These are phyloP conservation scores for Phalaenopsis hybrid DNA, from an alignment of 116 monocot species.

Conservation along the genomic window DNA sequence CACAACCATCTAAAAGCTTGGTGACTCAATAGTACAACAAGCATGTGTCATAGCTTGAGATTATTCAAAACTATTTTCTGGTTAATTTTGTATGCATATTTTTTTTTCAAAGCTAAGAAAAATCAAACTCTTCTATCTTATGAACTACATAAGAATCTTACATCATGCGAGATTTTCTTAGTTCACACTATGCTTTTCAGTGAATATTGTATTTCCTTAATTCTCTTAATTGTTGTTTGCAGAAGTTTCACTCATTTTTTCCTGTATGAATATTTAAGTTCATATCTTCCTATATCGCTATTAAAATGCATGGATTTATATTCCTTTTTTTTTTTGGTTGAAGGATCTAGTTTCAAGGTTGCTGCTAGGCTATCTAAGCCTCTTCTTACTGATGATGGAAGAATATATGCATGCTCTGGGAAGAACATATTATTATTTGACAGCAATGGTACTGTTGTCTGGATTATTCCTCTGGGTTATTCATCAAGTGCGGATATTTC, in stretches of 20 bases:
- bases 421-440: slow-evolving; percentile 53
- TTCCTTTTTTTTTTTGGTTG: slow-evolving; percentile 18
- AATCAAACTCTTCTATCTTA: too few species aligned
- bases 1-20: too few species aligned
- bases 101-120: too few species aligned
- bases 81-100: too few species aligned
- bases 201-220: background rate
- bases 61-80: too few species aligned
- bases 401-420: slow-evolving; percentile 52
- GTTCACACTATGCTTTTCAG: too few species aligned
- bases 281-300: background rate
- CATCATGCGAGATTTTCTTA: too few species aligned
- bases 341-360: background rate
- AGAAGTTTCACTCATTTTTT: background rate
- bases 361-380: slow-evolving; percentile 27
- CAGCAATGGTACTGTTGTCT: slow-evolving; percentile 45
- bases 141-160: too few species aligned
- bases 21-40: too few species aligned
- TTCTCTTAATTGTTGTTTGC: background rate
- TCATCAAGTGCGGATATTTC: slow-evolving; percentile 41
- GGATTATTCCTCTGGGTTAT: slow-evolving; percentile 58
- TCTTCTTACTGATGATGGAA: slow-evolving; percentile 52
- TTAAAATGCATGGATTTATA: background rate
- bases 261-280: background rate
- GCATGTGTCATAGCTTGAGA: too few species aligned